Conservation (phyloP, 306 rosid species). For the Lotus japonicus region DNA sequence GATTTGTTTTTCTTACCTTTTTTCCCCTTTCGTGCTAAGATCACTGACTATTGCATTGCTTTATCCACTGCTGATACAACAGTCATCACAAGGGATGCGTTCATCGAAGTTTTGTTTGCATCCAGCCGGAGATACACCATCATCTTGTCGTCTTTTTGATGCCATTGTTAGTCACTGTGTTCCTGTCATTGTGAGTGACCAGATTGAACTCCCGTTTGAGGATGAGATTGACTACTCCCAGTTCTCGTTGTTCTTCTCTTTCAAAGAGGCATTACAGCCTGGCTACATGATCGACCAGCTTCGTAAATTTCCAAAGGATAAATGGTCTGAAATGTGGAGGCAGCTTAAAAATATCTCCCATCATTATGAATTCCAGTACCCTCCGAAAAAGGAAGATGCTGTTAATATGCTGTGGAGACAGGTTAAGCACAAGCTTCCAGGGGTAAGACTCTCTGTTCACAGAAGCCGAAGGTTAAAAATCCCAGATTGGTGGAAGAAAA, state of each 20-base stretch:
- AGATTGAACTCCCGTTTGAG: slow-evolving; percentile 96
- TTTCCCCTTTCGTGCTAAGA: slow-evolving; percentile 11
- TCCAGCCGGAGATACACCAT: slow-evolving; percentile 98
- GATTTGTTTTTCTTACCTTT: not conserved
- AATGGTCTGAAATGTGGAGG: slow-evolving; percentile 89
- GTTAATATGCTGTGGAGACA: slow-evolving; percentile 96
- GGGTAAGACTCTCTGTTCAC: slow-evolving; percentile 62
- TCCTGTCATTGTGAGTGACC: slow-evolving; percentile 93
- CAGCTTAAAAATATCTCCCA: slow-evolving; percentile 61
- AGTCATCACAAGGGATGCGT: slow-evolving; percentile 91
- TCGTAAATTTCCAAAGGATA: slow-evolving; percentile 61
- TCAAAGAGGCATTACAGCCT: slow-evolving; percentile 79
- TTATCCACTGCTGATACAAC: slow-evolving; percentile 28
- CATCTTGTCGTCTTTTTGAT: slow-evolving; percentile 96
- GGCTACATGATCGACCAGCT: slow-evolving; percentile 73
- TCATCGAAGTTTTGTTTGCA: slow-evolving; percentile 88
- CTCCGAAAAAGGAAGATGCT: slow-evolving; percentile 73
- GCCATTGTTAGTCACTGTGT: slow-evolving; percentile 96
- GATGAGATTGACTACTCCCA: slow-evolving; percentile 79
- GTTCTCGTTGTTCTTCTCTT: slow-evolving; percentile 83
- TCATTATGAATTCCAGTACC: slow-evolving; percentile 89
- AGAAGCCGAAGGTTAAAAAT: slow-evolving; percentile 76
- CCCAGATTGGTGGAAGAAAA: slow-evolving; percentile 81
- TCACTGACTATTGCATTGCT: slow-evolving; percentile 15
- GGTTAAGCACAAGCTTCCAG: slow-evolving; percentile 80